A percentile compares a stretch with the other conserved stretches of the same genome.
phyloP scores from a whole-genome alignment of 2,329 filamentous ascomycete species.

The Phaeoacremonium minimum region DNA sequence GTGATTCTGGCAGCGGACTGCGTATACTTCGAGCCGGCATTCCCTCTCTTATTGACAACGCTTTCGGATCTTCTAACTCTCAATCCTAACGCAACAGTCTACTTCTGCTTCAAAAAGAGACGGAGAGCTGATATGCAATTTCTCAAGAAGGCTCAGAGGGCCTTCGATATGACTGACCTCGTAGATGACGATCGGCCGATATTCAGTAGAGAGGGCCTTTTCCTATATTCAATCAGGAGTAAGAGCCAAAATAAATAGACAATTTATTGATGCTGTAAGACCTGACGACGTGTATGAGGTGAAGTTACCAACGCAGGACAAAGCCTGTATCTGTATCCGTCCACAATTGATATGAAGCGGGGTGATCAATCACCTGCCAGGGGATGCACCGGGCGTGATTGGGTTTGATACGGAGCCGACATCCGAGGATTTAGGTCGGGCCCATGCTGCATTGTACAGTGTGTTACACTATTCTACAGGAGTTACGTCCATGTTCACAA shows the following conservation, averaged over 20 bases:
- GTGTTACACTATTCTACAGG: too few species aligned
- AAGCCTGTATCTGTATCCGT: too few species aligned
- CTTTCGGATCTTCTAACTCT: slow-evolving; percentile 69
- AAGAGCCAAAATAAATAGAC: slow-evolving; percentile 16
- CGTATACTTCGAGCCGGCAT: slow-evolving; percentile 95
- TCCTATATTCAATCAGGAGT: slow-evolving; percentile 54
- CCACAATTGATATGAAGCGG: too few species aligned
- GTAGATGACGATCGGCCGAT: slow-evolving; percentile 54
- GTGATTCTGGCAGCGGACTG: slow-evolving; percentile 93
- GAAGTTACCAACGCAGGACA: too few species aligned
- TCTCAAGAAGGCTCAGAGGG: slow-evolving; percentile 65
- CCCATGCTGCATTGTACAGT: too few species aligned
- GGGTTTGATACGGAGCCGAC: too few species aligned
- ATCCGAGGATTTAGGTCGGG: too few species aligned
- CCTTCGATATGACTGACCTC: slow-evolving; percentile 59
- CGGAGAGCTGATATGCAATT: slow-evolving; percentile 76
- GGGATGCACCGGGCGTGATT: too few species aligned
- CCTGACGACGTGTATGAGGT: too few species aligned
- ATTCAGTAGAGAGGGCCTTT: slow-evolving; percentile 55
- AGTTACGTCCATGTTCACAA: too few species aligned
- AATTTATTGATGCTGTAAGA: too few species aligned
- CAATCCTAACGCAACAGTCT: slow-evolving; percentile 59
- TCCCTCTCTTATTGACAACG: slow-evolving; percentile 79
- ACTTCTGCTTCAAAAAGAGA: slow-evolving; percentile 94
- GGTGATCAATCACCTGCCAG: too few species aligned